phyloP scores from a whole-genome alignment of 2,329 filamentous ascomycete genomes.

The Penicillium sp. region DNA sequence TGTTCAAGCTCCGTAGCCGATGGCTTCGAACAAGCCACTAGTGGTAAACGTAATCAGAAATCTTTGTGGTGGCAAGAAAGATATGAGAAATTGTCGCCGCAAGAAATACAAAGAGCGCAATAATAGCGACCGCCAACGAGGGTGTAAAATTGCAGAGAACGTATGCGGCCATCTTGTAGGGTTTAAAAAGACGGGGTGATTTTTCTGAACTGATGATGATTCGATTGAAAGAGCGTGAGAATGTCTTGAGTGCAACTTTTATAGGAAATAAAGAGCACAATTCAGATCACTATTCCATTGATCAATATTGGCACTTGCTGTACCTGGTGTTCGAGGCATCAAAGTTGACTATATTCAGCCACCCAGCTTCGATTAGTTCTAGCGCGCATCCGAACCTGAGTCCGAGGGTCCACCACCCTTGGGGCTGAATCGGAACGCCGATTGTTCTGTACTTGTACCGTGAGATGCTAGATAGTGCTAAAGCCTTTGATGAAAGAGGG shows the following conservation, averaged over 20 bases:
- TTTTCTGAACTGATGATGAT: background rate
- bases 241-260: background rate
- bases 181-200: background rate
- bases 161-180: background rate
- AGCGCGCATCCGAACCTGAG: background rate
- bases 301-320: background rate
- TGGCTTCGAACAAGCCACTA: conserved; percentile 6
- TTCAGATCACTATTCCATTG: background rate
- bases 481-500: too few relatives aligned
- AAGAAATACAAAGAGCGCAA: conserved; percentile 3
- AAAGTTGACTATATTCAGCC: background rate
- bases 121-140: conserved; percentile 5
- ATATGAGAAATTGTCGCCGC: background rate
- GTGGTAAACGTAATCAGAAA: conserved; percentile 9
- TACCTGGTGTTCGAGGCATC: background rate
- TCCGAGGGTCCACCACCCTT: background rate
- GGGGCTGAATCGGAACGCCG: too few relatives aligned
- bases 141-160: conserved; percentile 10
- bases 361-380: background rate
- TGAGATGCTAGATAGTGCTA: too few relatives aligned
- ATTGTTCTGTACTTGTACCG: background rate
- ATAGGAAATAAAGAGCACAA: background rate
- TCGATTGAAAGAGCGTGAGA: background rate
- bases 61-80: background rate
- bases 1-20: conserved; percentile 8